These are phyloP conservation scores for Penicillium sp. DNA, from an alignment of 2,329 filamentous ascomycete genomes.

Conservation along the genomic window DNA sequence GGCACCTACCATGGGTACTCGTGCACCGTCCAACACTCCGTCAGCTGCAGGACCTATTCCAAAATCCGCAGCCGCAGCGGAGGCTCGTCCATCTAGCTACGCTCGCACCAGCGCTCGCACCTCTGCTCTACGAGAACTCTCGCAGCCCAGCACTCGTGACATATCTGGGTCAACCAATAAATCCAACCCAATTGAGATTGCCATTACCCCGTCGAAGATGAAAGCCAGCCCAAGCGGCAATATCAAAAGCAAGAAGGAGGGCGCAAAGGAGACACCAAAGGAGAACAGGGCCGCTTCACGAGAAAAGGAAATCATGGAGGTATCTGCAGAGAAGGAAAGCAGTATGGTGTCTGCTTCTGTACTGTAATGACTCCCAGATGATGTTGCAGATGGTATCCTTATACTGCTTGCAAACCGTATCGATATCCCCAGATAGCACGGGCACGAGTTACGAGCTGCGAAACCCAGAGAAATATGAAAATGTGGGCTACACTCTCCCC, in stretches of 20 bases:
- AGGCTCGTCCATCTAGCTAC: constrained; percentile 29
- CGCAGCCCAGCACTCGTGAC: constrained; percentile 30
- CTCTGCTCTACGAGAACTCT: constrained; percentile 30
- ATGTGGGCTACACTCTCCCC: no score
- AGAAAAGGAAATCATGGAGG: no score
- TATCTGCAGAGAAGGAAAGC: no score
- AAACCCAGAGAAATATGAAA: no score
- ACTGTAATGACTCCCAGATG: no score
- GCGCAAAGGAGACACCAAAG: constrained; percentile 21
- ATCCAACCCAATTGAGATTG: constrained; percentile 26
- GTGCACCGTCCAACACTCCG: constrained; percentile 33
- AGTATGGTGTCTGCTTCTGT: no score
- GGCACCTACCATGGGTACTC: constrained; percentile 24
- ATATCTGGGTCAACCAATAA: constrained; percentile 33
- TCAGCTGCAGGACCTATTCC: constrained; percentile 21
- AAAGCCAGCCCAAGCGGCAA: constrained; percentile 33
- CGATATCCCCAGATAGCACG: no score
- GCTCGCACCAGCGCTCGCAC: constrained; percentile 19
- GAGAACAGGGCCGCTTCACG: no score
- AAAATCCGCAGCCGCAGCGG: constrained; percentile 31
- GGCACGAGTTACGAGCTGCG: no score
- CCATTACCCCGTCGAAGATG: constrained; percentile 21
- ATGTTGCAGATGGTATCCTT: no score
- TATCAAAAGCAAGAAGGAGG: constrained; percentile 36
- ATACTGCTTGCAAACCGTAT: no score